These are phyloP conservation scores for Albifimbria verrucaria DNA, from an alignment of 2,329 filamentous ascomycete species.

Conservation along the genomic window DNA sequence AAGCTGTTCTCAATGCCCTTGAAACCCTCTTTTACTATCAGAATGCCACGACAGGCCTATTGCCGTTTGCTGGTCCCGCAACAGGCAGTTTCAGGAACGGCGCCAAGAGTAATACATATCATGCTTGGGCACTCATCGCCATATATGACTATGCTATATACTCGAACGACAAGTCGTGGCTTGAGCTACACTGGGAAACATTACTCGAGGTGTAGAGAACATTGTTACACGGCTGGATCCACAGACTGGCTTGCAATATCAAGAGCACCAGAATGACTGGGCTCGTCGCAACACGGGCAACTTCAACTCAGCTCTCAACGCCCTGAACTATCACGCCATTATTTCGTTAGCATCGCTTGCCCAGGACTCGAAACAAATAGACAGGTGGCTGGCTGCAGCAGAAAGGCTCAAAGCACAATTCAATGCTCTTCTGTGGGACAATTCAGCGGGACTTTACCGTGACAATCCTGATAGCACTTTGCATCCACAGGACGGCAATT, in stretches of 20 bases:
- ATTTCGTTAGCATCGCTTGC: conserved; percentile 10
- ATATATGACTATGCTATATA: conserved; percentile 50
- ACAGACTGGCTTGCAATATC: conserved; percentile 10
- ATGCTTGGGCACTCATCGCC: conserved; percentile 47
- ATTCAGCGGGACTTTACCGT: conserved; percentile 34
- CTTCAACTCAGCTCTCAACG: conserved; percentile 28
- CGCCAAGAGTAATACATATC: conserved; percentile 1
- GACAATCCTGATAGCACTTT: conserved; percentile 44
- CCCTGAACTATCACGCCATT: conserved; percentile 26
- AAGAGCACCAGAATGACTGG: conserved; percentile 24
- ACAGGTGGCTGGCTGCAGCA: neutral
- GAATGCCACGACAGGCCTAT: neutral
- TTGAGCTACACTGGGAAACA: conserved; percentile 37
- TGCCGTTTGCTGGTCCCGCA: neutral
- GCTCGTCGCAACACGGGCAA: conserved; percentile 23
- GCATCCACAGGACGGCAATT: conserved; percentile 47
- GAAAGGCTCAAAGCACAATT: neutral
- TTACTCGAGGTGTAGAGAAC: neutral
- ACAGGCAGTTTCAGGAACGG: conserved; percentile 1
- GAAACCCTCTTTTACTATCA: conserved; percentile 37
- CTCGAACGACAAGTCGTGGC: conserved; percentile 39
- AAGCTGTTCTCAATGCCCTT: conserved; percentile 44
- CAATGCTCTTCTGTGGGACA: conserved; percentile 1
- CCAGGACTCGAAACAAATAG: neutral
- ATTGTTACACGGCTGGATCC: conserved; percentile 6